Evolutionary conservation across 2,329 filamentous ascomycete species (phyloP).

Genomic region (Sporothrix humicola): DNA sequence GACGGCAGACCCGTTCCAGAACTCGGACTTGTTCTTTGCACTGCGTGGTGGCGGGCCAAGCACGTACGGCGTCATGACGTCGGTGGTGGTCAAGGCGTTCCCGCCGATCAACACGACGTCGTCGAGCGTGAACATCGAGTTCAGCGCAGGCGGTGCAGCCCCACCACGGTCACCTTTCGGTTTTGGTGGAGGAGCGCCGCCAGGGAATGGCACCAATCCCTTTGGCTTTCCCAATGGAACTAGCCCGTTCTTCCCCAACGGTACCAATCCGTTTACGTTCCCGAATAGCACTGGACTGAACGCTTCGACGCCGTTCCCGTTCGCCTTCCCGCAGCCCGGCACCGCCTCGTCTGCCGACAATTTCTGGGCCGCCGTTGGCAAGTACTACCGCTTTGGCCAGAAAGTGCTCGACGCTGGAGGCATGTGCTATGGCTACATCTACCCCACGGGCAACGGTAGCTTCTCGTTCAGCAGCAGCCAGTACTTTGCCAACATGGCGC

Average conservation of each 20-base stretch:
- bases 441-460: constrained; percentile 40
- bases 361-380: constrained; percentile 41
- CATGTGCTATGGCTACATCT: constrained; percentile 41
- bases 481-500: constrained; percentile 42
- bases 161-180: not conserved
- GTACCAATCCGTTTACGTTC: not conserved
- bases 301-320: constrained; percentile 2
- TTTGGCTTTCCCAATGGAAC: not conserved
- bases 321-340: constrained; percentile 24
- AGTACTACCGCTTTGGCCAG: constrained; percentile 39
- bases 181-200: not conserved
- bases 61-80: constrained; percentile 41
- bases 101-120: constrained; percentile 38
- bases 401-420: constrained; percentile 39
- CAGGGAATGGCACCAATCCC: not conserved
- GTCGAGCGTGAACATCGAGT: constrained; percentile 37
- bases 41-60: constrained; percentile 53
- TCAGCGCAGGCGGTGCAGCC: not conserved
- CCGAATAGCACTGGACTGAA: not conserved
- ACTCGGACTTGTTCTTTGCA: constrained; percentile 62
- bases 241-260: constrained; percentile 28
- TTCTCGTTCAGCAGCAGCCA: constrained; percentile 40
- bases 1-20: constrained; percentile 52
- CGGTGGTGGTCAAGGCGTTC: constrained; percentile 40
- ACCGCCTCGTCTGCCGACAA: constrained; percentile 31